A percentile compares a stretch with the other conserved stretches of the same genome.
Evolutionary conservation across 2,329 filamentous ascomycete genomes (phyloP).

Genomic region (Fusarium abutilonis): DNA sequence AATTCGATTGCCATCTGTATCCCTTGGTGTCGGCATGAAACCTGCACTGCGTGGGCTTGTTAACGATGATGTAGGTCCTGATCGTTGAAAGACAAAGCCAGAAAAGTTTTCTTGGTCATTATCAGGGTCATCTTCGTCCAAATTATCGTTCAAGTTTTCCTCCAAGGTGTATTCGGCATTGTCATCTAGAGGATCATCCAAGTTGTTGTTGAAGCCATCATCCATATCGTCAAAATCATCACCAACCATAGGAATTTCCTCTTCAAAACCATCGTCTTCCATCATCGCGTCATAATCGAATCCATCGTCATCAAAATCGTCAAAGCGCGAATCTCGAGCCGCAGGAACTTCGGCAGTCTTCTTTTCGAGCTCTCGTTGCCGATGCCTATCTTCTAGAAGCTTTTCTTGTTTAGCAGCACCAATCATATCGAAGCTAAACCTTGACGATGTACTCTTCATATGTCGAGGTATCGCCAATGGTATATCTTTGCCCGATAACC

Average conservation of each 20-base stretch:
- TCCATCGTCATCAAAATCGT: constrained; percentile 69
- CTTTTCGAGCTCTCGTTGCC: constrained; percentile 72
- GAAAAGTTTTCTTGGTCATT: constrained; percentile 66
- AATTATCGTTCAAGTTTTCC: constrained; percentile 40
- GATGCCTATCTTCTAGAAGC: constrained; percentile 76
- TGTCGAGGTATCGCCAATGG: constrained; percentile 66
- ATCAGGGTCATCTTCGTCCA: constrained; percentile 41
- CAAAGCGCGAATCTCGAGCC: constrained; percentile 63
- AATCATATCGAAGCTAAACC: constrained; percentile 85
- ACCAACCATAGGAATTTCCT: constrained; percentile 52
- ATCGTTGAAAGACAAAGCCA: constrained; percentile 67
- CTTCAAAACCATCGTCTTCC: constrained; percentile 72
- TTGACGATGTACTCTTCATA: constrained; percentile 80
- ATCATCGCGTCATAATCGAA: constrained; percentile 72
- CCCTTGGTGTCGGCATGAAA: constrained; percentile 63
- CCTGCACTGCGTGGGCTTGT: constrained; percentile 61
- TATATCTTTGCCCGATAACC: constrained; percentile 57
- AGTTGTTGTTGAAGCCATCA: constrained; percentile 35
- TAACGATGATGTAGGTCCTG: constrained; percentile 61
- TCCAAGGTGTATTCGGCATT: constrained; percentile 35
- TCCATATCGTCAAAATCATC: constrained; percentile 47
- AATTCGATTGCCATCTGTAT: constrained; percentile 64
- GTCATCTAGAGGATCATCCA: constrained; percentile 21
- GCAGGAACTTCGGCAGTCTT: constrained; percentile 54
- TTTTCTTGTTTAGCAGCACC: constrained; percentile 74